Percentiles rank a stretch among this genome's conserved stretches.
These are phyloP conservation scores for Blastomyces parvus DNA, from an alignment of 2,329 filamentous ascomycete species.

Conservation along the genomic window DNA sequence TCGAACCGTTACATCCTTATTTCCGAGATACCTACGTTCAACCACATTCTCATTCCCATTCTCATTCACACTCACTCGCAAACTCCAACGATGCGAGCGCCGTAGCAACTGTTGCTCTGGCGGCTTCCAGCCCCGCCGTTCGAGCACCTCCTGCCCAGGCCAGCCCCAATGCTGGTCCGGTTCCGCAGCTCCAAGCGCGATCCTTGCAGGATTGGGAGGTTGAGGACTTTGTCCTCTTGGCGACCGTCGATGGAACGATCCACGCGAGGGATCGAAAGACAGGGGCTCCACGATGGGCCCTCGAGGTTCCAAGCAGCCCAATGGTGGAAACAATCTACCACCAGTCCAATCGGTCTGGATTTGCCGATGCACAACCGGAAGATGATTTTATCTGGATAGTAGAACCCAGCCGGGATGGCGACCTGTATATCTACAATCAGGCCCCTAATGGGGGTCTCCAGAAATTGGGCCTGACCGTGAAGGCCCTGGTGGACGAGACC, in stretches of 20 bases:
- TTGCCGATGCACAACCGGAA: constrained; percentile 51
- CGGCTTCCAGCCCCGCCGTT: constrained; percentile 62
- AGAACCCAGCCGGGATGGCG: constrained; percentile 79
- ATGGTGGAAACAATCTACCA: constrained; percentile 87
- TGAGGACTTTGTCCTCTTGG: constrained; percentile 99
- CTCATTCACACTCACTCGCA: constrained; percentile 8
- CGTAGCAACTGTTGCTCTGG: constrained; percentile 96
- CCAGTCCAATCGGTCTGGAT: constrained; percentile 55
- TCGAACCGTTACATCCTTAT: constrained; percentile 16
- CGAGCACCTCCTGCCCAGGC: constrained; percentile 79
- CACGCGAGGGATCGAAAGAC: constrained; percentile 84
- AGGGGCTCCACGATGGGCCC: constrained; percentile 74
- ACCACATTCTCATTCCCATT: constrained; percentile 3
- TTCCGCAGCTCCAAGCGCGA: constrained; percentile 87
- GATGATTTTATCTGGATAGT: constrained; percentile 93
- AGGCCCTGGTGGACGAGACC: constrained; percentile 74
- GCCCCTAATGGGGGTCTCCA: constrained; percentile 42
- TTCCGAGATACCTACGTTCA: constrained; percentile 18
- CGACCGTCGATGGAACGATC: constrained; percentile 97
- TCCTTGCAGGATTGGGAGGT: constrained; percentile 99
- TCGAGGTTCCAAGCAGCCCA: constrained; percentile 66
- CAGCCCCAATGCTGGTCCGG: constrained; percentile 55
- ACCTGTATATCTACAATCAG: constrained; percentile 76
- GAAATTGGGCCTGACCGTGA: constrained; percentile 46
- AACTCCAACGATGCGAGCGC: constrained; percentile 67